Base-by-base conservation (phyloP, 2,329 filamentous ascomycete genomes). In the Ophiosphaerella korrae region DNA sequence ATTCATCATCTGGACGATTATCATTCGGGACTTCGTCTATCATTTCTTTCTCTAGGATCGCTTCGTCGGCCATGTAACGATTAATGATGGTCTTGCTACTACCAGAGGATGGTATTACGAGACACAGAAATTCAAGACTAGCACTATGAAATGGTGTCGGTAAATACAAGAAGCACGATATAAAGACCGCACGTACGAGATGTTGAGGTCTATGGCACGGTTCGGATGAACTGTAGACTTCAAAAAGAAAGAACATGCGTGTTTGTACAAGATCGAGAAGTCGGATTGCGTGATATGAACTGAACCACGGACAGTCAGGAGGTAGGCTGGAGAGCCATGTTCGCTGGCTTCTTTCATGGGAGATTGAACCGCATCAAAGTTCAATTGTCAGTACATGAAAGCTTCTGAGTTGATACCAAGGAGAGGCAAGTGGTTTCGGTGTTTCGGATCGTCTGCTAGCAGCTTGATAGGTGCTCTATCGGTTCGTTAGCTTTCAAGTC, bases 321-420 rank as follows among this genome's bases (percentile, higher is more conserved):
- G 68, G 64, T 76, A 80, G 6, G 77, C 69, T 8, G 77, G 78
- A 6, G 70, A 72, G 9, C 77, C 77, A 7, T 78, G 74, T 8
- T 76, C 75, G 34, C 74, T 77, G 1, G 78, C 81, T 69, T 88
- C 84, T 21, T 79, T 72, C 65, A 84, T 82, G 13, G 88, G 74
- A 0, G 76, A 74, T 54, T 81, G 77, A 8, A 88, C 78, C 32
- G 81, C 77, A 35, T 83, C 73, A 62, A 86, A 87, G 53, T 88
- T 89, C 2, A 79, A 76, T 18, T 82, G 78, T 86, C 86, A 88
- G 70, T 88, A 86, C 77, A 87, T 87, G 72, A 88, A 88, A 0
- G 84, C 86, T 68, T 89, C 86, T 5, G 80, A 84, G 42, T 86
- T 87, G 63, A 89, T 84, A 3, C 82, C 82, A 5, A 89, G 76